These are phyloP conservation scores for Xylaria sp. DNA, from an alignment of 2,329 filamentous ascomycete genomes.

Conservation along the genomic window DNA sequence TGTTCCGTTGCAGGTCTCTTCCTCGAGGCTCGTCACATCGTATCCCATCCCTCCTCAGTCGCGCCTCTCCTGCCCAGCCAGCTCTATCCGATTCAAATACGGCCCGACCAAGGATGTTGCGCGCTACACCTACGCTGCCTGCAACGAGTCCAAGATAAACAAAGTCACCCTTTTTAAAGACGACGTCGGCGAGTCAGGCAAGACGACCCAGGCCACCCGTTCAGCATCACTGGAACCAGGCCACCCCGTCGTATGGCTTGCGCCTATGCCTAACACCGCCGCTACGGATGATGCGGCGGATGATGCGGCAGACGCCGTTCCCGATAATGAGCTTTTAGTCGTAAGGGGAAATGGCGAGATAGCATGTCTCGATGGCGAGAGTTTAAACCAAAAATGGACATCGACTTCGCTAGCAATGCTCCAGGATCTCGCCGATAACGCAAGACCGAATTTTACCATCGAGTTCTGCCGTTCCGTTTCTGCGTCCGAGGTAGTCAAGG, in stretches of 20 bases:
- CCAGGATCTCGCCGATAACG: conserved; percentile 47
- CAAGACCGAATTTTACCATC: conserved; percentile 48
- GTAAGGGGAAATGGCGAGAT: conserved; percentile 67
- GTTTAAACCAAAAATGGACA: conserved; percentile 54
- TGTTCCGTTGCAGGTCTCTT: conserved; percentile 56
- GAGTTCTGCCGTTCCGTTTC: conserved; percentile 55
- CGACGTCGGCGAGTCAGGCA: conserved; percentile 55
- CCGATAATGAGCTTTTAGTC: conserved; percentile 53
- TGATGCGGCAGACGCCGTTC: conserved; percentile 28
- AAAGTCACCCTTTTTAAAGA: conserved; percentile 67
- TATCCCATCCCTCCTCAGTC: conserved; percentile 71
- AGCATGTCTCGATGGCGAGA: conserved; percentile 64
- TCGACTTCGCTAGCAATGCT: conserved; percentile 50
- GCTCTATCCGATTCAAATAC: conserved; percentile 60
- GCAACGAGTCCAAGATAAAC: conserved; percentile 52
- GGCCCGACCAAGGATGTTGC: conserved; percentile 52
- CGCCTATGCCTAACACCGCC: conserved; percentile 40
- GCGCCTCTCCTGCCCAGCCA: conserved; percentile 65
- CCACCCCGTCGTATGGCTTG: conserved; percentile 51
- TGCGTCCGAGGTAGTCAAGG: conserved; percentile 56
- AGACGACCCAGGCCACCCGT: conserved; percentile 57
- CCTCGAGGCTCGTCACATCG: conserved; percentile 66
- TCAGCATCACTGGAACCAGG: conserved; percentile 50
- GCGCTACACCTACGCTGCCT: conserved; percentile 67
- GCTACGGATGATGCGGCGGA: conserved; percentile 38